phyloP scores from a whole-genome alignment of 768 basidiomycete genomes.

The Gymnopilus dilepis region DNA sequence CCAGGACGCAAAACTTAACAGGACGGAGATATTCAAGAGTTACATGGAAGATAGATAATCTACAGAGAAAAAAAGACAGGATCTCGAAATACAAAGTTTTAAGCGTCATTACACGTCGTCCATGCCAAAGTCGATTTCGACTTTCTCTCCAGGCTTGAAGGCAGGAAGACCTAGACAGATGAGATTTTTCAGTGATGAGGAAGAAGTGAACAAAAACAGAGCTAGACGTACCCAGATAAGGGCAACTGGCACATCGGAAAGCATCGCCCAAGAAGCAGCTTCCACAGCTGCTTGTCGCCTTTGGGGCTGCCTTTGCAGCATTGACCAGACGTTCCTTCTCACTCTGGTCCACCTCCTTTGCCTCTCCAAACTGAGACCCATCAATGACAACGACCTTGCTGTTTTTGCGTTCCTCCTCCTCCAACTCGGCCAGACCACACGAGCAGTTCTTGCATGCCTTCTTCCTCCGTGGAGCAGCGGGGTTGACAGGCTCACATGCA shows the following conservation, averaged over 20 bases:
- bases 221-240: conserved; percentile 84
- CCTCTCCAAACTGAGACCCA: conserved; percentile 61
- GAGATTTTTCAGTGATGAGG: conserved; percentile 19
- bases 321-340: conserved; percentile 70
- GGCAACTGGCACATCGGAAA: conserved; percentile 95
- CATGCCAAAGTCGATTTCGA: conserved; percentile 87
- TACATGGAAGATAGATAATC: conserved; percentile 16
- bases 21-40: neutral
- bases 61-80: conserved; percentile 5
- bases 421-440: conserved; percentile 94
- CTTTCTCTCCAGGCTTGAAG: conserved; percentile 98
- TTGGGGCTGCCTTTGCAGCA: conserved; percentile 75
- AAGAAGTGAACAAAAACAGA: conserved; percentile 5
- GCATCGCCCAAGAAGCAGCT: conserved; percentile 98
- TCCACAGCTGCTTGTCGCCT: conserved; percentile 96
- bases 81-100: conserved; percentile 8
- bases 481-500: conserved; percentile 69
- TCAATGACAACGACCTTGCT: conserved; percentile 73
- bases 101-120: conserved; percentile 73
- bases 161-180: conserved; percentile 83
- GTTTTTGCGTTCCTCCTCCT: conserved; percentile 74
- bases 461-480: conserved; percentile 67
- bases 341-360: conserved; percentile 57
- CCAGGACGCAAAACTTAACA: neutral
- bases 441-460: conserved; percentile 96